Base-by-base conservation (phyloP, 805 yeast genomes). In the Saccharomycopsis sp. region DNA sequence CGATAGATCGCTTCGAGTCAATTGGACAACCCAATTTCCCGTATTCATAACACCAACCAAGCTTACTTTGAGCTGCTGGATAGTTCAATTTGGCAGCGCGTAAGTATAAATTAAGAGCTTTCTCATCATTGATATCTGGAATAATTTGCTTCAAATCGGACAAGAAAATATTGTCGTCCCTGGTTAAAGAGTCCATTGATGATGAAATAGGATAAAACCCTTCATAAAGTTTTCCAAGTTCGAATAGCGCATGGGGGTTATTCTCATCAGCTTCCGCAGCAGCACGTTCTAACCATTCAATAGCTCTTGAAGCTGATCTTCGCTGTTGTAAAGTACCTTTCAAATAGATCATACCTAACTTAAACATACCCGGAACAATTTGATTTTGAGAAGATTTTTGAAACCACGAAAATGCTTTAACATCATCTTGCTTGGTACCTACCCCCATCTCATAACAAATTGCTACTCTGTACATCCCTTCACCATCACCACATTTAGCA, bases 11-110 rank as follows among this genome's bases (percentile, higher is more conserved):
- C 43, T 69, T 65, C 4, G 85, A 71, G 52, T 78, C 77, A 1
- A 75, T 65, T 2, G 64, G 57, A 42, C 78, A 64, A 2, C 72
- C 72, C 21, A 77, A 59, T 29, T 74, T 68, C 2, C 93, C 93
- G 54, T 77, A 79, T 53, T 84, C 89, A 58, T 79, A 81, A 46
- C 80, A 79, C 56, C 78, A 73, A 2, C 90, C 94, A 35, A 84
- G 62, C 44, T 79, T 73, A 59, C 77, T 78, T 58, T 81, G 87
- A 0, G 90, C 76, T 21, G 83, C 77, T 3, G 82, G 63, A 54
- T 82, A 78, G 3, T 77, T 75, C 34, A 72, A 62, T 45, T 67
- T 68, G 0, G 85, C 85, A 24, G 85, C 81, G 43, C 71, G 71
- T 47, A 73, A 62, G 57, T 73, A 83, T 49, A 72, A 70, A 41